These are phyloP conservation scores for Tulasnella sp. DNA, from an alignment of 768 basidiomycete genomes.

Conservation along the genomic window DNA sequence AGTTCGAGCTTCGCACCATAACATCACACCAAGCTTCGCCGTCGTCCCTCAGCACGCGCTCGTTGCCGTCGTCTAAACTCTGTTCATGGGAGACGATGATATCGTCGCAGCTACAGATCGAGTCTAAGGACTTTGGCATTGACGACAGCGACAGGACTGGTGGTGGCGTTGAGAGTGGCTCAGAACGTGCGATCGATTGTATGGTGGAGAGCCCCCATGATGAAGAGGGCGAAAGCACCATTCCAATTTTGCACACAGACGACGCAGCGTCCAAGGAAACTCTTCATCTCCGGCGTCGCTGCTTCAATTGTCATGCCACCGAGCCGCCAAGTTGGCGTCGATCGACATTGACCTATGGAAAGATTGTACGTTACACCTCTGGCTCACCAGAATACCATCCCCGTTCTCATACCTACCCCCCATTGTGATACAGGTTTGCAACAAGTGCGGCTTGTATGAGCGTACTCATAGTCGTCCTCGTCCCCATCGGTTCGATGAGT, in stretches of 20 bases:
- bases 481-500: conserved; percentile 77
- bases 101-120: no score
- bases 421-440: conserved; percentile 42
- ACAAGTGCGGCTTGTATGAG: conserved; percentile 87
- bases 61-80: no score
- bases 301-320: conserved; percentile 87
- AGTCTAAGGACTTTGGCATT: no score
- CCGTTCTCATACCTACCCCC: neutral
- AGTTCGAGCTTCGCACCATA: no score
- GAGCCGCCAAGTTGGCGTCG: conserved; percentile 85
- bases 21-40: no score
- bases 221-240: conserved; percentile 13
- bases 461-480: conserved; percentile 76
- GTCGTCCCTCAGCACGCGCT: no score
- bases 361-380: conserved; percentile 41
- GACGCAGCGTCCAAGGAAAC: conserved; percentile 86
- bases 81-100: no score
- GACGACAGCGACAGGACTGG: no score
- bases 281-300: conserved; percentile 75
- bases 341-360: conserved; percentile 78
- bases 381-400: no score
- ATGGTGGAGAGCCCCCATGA: no score
- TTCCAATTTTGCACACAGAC: conserved; percentile 78
- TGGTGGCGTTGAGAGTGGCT: neutral
- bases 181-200: neutral